Evolutionary conservation across 2,329 filamentous ascomycete genomes (phyloP), one percentile per base, ranked within the genome.

Genomic region (Fusarium buharicum): DNA sequence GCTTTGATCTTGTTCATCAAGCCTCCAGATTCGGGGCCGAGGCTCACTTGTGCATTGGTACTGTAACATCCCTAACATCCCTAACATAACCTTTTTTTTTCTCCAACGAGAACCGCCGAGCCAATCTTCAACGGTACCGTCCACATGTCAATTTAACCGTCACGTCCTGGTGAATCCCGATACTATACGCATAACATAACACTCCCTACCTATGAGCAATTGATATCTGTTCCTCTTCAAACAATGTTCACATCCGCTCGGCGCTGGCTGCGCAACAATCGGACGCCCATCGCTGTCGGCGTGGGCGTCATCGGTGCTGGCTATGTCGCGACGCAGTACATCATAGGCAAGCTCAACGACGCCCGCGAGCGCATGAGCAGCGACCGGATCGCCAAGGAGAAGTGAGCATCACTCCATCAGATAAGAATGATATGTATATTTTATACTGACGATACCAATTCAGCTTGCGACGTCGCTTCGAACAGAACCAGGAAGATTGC

Each of bases 401-500:
- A 99, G 94, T 97, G 80, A 70, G 86, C 72, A 43, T 4, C 17
- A 34, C 27, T 22, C 31, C 36, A 48, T 18, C 48, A 22, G 20
- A 24, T 30, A 28, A 39, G 14, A 10, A 11, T 28, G 27, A 28
- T 18, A 30, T 31, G 20, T 3, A 6, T 31, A 38, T 38, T 17
- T 24, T 38, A n/a, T 34, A 37, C 55, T 66, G 6, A 65, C 16
- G 39, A 22, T 4, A 11, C 12, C 41, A 48, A 33, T 37, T 24
- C 70, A 98, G 94, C 77, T 86, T 99, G 60, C 93, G 93, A 47
- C 90, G 95, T 56, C 91, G 95, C 73, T 99, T 99, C 79, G 92
- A 98, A 76, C 95, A 99, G 78, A 99, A 99, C 77, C 95, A 99
- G 75, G 94, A 97, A 75, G 95, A 99, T 78, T 99, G 95, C 79